Evolutionary conservation across 495 filamentous ascomycete species (phyloP).

Genomic region (Thozetella sp.): DNA sequence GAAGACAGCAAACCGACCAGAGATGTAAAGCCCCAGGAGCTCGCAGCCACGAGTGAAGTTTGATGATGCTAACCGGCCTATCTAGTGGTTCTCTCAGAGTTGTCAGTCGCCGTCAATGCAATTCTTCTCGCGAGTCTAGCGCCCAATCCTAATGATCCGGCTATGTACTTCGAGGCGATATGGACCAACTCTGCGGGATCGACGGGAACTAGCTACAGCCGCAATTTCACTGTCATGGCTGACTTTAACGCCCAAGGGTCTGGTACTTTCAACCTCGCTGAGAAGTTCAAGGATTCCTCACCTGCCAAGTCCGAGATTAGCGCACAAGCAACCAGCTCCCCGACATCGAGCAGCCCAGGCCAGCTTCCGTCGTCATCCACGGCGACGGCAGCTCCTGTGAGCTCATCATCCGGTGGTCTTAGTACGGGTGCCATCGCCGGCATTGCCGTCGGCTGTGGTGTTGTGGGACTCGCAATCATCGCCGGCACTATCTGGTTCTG

Average conservation of each 20-base stretch:
- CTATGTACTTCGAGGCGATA: constrained; percentile 14
- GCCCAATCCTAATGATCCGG: neutral
- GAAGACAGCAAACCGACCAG: neutral
- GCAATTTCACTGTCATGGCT: constrained; percentile 8
- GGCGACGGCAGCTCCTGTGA: neutral
- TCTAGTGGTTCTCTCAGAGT: no score
- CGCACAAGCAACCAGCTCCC: neutral
- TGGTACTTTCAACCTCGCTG: no score
- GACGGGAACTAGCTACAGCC: constrained; percentile 13
- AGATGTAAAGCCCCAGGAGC: neutral
- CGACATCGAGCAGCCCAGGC: no score
- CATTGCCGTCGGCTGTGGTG: constrained; percentile 37
- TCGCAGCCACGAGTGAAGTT: no score
- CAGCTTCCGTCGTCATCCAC: neutral
- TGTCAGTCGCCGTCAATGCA: no score
- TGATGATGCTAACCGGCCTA: no score
- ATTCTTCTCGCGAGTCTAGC: no score
- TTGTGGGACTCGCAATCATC: constrained; percentile 33
- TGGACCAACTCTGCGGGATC: constrained; percentile 5
- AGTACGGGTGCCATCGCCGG: constrained; percentile 37
- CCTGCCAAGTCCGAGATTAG: neutral
- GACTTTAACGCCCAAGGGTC: neutral
- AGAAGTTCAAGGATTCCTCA: neutral
- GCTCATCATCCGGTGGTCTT: constrained; percentile 16
- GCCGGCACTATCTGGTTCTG: constrained; percentile 31